A percentile compares a stretch with the other conserved stretches of the same genome.
These are phyloP conservation scores for Metschnikowia henanensis DNA, from an alignment of 805 yeast genomes.

Conservation along the genomic window DNA sequence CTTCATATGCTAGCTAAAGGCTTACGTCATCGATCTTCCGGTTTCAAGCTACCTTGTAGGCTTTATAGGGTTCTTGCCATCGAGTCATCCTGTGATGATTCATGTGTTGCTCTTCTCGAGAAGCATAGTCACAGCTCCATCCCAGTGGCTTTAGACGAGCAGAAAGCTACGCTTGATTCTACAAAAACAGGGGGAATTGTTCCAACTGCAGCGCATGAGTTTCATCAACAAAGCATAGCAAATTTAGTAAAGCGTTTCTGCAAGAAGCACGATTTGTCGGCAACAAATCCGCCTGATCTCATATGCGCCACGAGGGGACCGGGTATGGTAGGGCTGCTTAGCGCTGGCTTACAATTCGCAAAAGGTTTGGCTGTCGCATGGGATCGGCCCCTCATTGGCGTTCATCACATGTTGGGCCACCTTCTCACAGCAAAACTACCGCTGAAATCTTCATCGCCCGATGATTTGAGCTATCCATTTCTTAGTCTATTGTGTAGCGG, in stretches of 20 bases:
- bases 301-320: conserved; percentile 95
- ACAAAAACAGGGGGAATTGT: conserved; percentile 75
- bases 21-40: neutral
- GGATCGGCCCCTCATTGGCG: conserved; percentile 79
- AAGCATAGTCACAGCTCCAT: conserved; percentile 36
- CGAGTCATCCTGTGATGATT: conserved; percentile 94
- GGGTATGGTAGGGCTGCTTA: conserved; percentile 89
- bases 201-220: conserved; percentile 80
- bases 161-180: conserved; percentile 67
- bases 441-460: conserved; percentile 9
- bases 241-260: conserved; percentile 48
- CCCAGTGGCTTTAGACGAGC: conserved; percentile 56
- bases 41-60: neutral
- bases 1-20: conserved; percentile 2
- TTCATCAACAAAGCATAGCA: conserved; percentile 66
- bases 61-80: conserved; percentile 74
- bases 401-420: conserved; percentile 97
- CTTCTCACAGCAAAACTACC: conserved; percentile 50
- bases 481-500: conserved; percentile 83
- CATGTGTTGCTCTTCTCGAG: conserved; percentile 80
- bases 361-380: conserved; percentile 83
- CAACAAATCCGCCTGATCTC: conserved; percentile 55
- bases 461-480: conserved; percentile 52
- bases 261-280: conserved; percentile 28
- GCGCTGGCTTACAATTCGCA: conserved; percentile 80